These are phyloP conservation scores for Wickerhamomyces bovis DNA, from an alignment of 805 yeast species.

Conservation along the genomic window DNA sequence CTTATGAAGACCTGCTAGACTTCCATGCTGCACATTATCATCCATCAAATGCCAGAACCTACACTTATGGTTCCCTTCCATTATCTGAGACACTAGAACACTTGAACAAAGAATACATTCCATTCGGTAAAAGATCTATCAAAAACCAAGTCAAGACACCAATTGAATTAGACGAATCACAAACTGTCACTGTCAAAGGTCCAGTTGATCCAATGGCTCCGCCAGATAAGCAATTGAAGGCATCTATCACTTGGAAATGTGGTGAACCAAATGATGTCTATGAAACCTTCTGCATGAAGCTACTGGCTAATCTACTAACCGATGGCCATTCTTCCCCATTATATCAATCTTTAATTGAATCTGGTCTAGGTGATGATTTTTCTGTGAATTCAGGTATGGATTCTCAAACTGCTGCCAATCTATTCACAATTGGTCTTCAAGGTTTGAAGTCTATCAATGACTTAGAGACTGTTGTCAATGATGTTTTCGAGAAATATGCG, in stretches of 20 bases:
- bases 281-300: conserved; percentile 64
- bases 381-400: conserved; percentile 86
- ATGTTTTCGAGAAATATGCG: conserved; percentile 40
- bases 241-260: conserved; percentile 84
- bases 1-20: conserved; percentile 67
- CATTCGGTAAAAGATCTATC: conserved; percentile 47
- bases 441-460: conserved; percentile 51
- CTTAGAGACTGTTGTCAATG: conserved; percentile 42
- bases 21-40: conserved; percentile 78
- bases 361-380: conserved; percentile 80
- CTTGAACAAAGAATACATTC: conserved; percentile 42
- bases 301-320: conserved; percentile 62
- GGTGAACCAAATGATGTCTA: conserved; percentile 68
- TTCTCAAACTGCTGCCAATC: conserved; percentile 64
- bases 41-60: conserved; percentile 83
- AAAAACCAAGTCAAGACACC: conserved; percentile 25
- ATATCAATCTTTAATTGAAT: conserved; percentile 80
- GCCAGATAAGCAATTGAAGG: conserved; percentile 61
- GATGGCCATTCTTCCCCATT: conserved; percentile 93
- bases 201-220: conserved; percentile 80
- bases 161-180: conserved; percentile 28
- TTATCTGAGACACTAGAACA: conserved; percentile 52
- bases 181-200: conserved; percentile 45
- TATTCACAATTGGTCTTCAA: conserved; percentile 82
- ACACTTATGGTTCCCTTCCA: conserved; percentile 80